Conservation (phyloP, 2,329 filamentous ascomycete genomes). For the Sclerotinia subarctica region DNA sequence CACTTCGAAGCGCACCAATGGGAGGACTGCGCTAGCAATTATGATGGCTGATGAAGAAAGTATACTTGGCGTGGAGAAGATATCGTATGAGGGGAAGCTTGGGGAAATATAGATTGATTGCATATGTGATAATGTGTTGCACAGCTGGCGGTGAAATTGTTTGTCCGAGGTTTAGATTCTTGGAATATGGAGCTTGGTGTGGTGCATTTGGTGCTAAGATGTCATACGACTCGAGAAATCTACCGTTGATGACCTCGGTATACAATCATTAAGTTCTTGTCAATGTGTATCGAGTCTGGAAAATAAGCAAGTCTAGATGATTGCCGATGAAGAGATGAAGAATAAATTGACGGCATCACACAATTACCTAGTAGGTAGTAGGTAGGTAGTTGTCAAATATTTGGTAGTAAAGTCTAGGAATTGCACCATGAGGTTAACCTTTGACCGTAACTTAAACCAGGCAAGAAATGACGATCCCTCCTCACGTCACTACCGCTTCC, state of each 20-base stretch:
- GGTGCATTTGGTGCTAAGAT: no score
- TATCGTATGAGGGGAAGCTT: background rate
- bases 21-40: background rate
- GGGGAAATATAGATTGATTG: background rate
- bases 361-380: no score
- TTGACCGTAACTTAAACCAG: background rate
- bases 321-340: background rate
- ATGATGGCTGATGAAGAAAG: background rate
- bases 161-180: background rate
- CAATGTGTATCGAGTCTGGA: background rate
- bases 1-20: conserved; percentile 11
- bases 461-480: conserved; percentile 14
- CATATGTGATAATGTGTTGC: background rate
- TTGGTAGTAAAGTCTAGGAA: background rate
- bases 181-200: background rate
- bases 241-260: background rate
- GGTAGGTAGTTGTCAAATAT: background rate
- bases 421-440: background rate
- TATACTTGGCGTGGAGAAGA: conserved; percentile 1
- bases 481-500: background rate
- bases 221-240: background rate
- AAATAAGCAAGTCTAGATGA: background rate
- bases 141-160: background rate
- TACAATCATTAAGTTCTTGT: background rate
- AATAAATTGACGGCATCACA: background rate